These are phyloP conservation scores for Wickerhamomyces kurtzmanii DNA, from an alignment of 805 yeast genomes.

Conservation along the genomic window DNA sequence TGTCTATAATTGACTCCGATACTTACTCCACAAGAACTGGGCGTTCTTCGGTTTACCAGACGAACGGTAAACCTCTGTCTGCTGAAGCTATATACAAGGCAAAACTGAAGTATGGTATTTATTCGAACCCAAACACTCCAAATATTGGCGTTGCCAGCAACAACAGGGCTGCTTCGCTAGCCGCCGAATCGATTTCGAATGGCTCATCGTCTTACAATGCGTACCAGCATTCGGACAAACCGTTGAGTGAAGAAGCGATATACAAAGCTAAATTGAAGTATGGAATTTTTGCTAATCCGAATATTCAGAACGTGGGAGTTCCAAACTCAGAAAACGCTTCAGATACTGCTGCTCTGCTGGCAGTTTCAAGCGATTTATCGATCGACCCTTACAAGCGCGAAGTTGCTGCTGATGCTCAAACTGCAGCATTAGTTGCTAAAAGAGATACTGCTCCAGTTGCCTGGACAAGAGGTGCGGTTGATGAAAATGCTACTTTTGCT, in stretches of 20 bases:
- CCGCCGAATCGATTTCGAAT: too few relatives aligned
- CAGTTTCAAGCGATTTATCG: conserved; percentile 54
- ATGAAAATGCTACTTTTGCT: conserved; percentile 38
- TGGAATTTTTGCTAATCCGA: conserved; percentile 46
- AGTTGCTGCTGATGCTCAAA: conserved; percentile 53
- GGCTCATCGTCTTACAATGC: too few relatives aligned
- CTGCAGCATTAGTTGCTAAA: conserved; percentile 46
- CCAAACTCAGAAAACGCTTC: conserved; percentile 45
- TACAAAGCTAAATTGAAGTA: conserved; percentile 59
- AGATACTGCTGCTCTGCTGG: conserved; percentile 70
- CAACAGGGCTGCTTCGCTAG: too few relatives aligned
- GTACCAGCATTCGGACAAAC: conserved; percentile 57
- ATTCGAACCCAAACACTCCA: conserved; percentile 34
- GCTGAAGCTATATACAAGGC: conserved; percentile 71
- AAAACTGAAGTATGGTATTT: conserved; percentile 59
- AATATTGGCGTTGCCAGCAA: too few relatives aligned
- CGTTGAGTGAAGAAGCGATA: conserved; percentile 56
- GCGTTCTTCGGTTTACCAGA: conserved; percentile 43
- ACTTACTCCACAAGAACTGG: conserved; percentile 4
- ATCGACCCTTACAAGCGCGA: conserved; percentile 57
- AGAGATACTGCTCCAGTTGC: conserved; percentile 35
- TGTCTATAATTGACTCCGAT: conserved; percentile 3
- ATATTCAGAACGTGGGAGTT: conserved; percentile 44
- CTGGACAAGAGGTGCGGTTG: conserved; percentile 41
- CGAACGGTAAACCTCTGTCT: conserved; percentile 61